Base-by-base conservation (phyloP, 371 early-diverging fungal species). In the Mortierella sp. region DNA sequence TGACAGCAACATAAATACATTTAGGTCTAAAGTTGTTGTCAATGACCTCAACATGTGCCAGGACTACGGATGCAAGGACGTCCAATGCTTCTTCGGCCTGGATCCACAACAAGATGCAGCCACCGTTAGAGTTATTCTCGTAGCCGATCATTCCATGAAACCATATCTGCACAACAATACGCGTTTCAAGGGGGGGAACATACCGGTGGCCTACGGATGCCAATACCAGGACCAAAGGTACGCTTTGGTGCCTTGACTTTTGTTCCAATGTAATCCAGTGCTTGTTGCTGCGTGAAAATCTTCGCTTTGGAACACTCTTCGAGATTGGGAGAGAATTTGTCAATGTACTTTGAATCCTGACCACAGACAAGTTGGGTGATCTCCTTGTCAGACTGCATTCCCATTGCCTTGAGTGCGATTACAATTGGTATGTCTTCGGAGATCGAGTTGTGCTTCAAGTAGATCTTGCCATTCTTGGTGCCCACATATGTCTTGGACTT, bases 401-500 rank as follows among this genome's bases (percentile, higher is more conserved):
- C 99, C 91, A 98, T 89, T 8, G 97, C 98, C 84, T 91, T 80
- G 47, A 79, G 64, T 14, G 93, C 92, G 28, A 95, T 84, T 9
- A 91, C 92, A 7, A 98, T 90, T 0, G 99, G 99, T 14, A 99
- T 82, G 67, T 97, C 98, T 62, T 98, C 97, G 8, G 88, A 82
- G 58, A 94, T 86, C 38, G 98, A 94, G 82, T 99, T 99, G 84
- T 99, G 98, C 67, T 95, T 94, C 39, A 99, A 82, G 61, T 95
- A 94, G 26, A 97, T 88, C 64, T 94, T 94, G 69, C 84, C 87
- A 64, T 93, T 84, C 65, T 93, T 94, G 23, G 88, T 82, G 48
- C 84, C 87, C 51, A 99, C 93, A 67, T 93, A 91, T 7, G 99
- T 98, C 76, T 99, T 99, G 64, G 96, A 94, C 85, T 99, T 99